Conservation (phyloP, 208 protist genomes). For the Porcisia hertigi region DNA sequence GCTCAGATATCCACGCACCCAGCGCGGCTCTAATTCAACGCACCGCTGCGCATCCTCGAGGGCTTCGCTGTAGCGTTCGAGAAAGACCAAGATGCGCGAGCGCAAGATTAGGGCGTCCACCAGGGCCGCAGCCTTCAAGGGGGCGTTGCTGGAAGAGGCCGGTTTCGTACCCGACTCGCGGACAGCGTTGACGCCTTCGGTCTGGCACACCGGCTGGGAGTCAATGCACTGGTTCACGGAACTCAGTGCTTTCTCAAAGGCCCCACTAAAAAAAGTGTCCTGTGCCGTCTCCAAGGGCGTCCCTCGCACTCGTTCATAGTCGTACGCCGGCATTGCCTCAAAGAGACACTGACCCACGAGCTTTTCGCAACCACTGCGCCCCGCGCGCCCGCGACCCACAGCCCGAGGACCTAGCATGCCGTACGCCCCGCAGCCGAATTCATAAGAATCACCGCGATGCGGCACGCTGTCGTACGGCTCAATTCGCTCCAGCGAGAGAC, state of each 20-base stretch:
- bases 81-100: conserved; percentile 69
- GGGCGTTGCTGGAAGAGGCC: background rate
- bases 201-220: background rate
- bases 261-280: conserved; percentile 17
- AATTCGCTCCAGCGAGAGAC: conserved; percentile 58
- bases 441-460: conserved; percentile 24
- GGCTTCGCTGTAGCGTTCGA: conserved; percentile 46
- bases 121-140: background rate
- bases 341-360: conserved; percentile 24
- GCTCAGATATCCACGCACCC: conserved; percentile 66
- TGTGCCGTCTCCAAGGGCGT: conserved; percentile 27
- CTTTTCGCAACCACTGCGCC: background rate
- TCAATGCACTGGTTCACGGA: conserved; percentile 21
- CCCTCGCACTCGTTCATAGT: conserved; percentile 24
- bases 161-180: background rate
- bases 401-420: conserved; percentile 50
- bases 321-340: conserved; percentile 31
- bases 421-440: conserved; percentile 39
- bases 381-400: conserved; percentile 6
- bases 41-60: conserved; percentile 53
- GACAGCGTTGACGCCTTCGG: background rate
- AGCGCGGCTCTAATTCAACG: conserved; percentile 51
- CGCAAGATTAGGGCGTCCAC: conserved; percentile 60
- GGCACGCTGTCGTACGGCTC: conserved; percentile 54
- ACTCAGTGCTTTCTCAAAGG: conserved; percentile 29